Evolutionary conservation across 345 rosid genomes (phyloP).

Genomic region (Populus pruinosa): DNA sequence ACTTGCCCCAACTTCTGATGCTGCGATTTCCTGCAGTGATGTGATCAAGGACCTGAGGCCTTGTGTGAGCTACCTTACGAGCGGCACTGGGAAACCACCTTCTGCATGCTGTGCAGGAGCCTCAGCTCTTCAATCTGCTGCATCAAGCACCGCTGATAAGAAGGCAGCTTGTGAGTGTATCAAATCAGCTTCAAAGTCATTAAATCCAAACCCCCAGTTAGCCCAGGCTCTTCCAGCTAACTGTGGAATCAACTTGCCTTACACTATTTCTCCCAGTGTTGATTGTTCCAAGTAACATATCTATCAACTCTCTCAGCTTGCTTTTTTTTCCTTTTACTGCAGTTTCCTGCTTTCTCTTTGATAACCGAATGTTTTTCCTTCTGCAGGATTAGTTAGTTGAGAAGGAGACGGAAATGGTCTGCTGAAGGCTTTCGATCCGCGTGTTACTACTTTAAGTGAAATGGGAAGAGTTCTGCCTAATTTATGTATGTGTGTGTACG

Average conservation of each 20-base stretch:
- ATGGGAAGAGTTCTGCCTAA: neutral
- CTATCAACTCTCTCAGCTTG: neutral
- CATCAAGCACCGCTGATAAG: slow-evolving; percentile 51
- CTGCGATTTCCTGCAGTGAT: slow-evolving; percentile 54
- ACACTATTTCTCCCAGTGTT: slow-evolving; percentile 46
- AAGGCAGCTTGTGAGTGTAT: slow-evolving; percentile 67
- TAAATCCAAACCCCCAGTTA: slow-evolving; percentile 49
- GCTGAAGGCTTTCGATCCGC: neutral
- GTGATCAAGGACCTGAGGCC: slow-evolving; percentile 66
- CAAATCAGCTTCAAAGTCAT: slow-evolving; percentile 46
- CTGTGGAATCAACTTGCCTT: slow-evolving; percentile 51
- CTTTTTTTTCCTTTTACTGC: neutral
- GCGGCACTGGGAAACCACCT: slow-evolving; percentile 62
- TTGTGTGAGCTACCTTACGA: slow-evolving; percentile 53
- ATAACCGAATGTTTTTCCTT: neutral
- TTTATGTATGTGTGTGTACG: neutral
- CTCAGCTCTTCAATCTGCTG: slow-evolving; percentile 39
- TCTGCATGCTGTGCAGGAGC: slow-evolving; percentile 58
- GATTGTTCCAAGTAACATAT: slow-evolving; percentile 60
- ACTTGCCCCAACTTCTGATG: slow-evolving; percentile 36
- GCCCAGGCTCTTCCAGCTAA: slow-evolving; percentile 59
- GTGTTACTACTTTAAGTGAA: neutral
- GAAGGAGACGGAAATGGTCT: neutral
- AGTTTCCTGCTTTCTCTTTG: neutral
- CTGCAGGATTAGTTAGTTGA: slow-evolving; percentile 12